Conservation (phyloP, 2,329 filamentous ascomycete genomes). For the Arthrobotrys sphaeroides region DNA sequence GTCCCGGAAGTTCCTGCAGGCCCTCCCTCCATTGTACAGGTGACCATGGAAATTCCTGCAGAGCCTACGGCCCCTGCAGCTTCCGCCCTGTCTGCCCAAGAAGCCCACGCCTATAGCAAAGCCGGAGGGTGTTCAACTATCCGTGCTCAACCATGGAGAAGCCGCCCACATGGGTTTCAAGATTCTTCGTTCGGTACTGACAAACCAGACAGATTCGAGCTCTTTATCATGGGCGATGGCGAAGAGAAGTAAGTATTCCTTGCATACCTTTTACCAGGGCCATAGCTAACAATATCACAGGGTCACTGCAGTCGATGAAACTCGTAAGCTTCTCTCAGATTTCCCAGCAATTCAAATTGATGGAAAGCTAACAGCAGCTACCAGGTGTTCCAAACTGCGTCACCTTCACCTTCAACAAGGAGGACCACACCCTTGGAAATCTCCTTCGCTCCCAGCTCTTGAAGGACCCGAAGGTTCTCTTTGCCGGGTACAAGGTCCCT, state of each 20-base stretch:
- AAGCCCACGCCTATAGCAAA: not conserved
- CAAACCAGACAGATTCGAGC: conserved; percentile 52
- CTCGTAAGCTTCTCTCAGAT: conserved; percentile 15
- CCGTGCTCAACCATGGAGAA: conserved; percentile 42
- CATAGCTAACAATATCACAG: conserved; percentile 11
- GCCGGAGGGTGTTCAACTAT: conserved; percentile 33
- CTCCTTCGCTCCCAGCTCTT: conserved; percentile 86
- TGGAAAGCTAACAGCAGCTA: conserved; percentile 4
- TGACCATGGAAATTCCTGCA: too few relatives aligned
- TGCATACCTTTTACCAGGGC: not conserved
- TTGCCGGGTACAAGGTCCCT: conserved; percentile 83
- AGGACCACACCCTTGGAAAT: conserved; percentile 95
- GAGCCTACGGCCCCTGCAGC: too few relatives aligned
- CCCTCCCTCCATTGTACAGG: too few relatives aligned
- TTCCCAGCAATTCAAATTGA: too few relatives aligned
- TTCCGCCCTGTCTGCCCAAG: too few relatives aligned
- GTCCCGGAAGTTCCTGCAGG: not conserved
- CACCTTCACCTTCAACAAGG: conserved; percentile 94
- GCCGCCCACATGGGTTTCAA: conserved; percentile 39
- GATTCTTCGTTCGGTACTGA: conserved; percentile 22
- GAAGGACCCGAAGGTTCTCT: conserved; percentile 82
- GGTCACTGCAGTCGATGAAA: conserved; percentile 49
- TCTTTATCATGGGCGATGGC: conserved; percentile 54
- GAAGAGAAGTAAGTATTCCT: conserved; percentile 55
- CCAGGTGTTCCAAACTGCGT: conserved; percentile 88